phyloP scores from a whole-genome alignment of 345 rosid species.

The Brassica cretica region DNA sequence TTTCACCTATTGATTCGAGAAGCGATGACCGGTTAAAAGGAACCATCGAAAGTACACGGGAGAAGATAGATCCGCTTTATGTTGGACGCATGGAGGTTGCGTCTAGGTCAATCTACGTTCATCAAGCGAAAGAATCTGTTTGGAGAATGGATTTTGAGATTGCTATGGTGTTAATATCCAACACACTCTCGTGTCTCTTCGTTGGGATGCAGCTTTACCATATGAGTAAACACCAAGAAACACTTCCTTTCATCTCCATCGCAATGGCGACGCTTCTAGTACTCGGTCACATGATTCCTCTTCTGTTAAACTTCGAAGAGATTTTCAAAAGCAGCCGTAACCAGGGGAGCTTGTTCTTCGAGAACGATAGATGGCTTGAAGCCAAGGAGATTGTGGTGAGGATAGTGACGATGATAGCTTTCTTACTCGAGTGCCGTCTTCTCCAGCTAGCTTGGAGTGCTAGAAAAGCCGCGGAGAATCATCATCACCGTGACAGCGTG shows the following conservation, averaged over 20 bases:
- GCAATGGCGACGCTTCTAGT: constrained; percentile 65
- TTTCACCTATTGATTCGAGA: constrained; percentile 57
- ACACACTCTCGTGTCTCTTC: constrained; percentile 70
- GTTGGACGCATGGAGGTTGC: constrained; percentile 56
- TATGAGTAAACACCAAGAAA: constrained; percentile 68
- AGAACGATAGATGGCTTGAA: constrained; percentile 80
- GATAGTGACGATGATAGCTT: constrained; percentile 78
- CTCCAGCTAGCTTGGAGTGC: constrained; percentile 78
- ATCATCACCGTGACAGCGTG: constrained; percentile 31
- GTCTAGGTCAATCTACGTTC: constrained; percentile 55
- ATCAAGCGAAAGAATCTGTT: constrained; percentile 70
- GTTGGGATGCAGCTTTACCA: constrained; percentile 73
- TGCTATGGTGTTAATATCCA: constrained; percentile 67
- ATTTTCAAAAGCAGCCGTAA: constrained; percentile 48
- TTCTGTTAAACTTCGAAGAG: constrained; percentile 78
- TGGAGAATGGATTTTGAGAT: constrained; percentile 95
- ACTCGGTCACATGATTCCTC: constrained; percentile 77
- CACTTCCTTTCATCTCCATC: constrained; percentile 68
- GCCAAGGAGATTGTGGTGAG: constrained; percentile 79
- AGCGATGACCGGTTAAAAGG: constrained; percentile 57
- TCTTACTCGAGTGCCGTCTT: constrained; percentile 76
- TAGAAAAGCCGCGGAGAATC: constrained; percentile 44
- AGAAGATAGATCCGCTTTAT: constrained; percentile 61
- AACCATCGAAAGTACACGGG: constrained; percentile 62
- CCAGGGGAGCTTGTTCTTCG: constrained; percentile 57